Percentiles rank a stretch among this genome's conserved stretches.
Evolutionary conservation across 176 grass and related monocot species (phyloP).

Genomic region (Puccinellia tenuiflora): DNA sequence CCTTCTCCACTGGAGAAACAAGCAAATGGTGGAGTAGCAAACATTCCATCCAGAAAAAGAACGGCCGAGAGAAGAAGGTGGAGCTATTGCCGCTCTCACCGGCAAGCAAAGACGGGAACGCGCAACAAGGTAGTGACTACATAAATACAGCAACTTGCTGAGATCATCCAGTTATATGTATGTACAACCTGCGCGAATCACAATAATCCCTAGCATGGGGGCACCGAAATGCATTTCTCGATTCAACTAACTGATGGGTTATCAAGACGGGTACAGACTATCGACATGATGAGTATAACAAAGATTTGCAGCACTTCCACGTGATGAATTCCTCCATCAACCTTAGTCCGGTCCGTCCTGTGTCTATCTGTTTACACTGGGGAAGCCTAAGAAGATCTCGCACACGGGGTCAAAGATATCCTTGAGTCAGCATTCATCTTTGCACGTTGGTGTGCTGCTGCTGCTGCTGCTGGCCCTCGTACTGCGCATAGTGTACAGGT

Average conservation of each 20-base stretch:
- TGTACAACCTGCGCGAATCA: conserved; percentile 16
- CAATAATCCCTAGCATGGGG: not conserved
- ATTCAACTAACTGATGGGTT: not conserved
- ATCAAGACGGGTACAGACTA: not conserved
- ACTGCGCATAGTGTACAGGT: conserved; percentile 34
- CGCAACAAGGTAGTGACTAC: not conserved
- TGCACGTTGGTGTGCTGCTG: conserved; percentile 45
- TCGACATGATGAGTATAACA: not conserved
- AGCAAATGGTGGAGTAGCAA: too few relatives aligned
- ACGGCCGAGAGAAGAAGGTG: not conserved
- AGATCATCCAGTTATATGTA: not conserved
- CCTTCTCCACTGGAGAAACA: not conserved
- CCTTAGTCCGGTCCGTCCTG: not conserved
- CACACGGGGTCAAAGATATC: conserved; percentile 17
- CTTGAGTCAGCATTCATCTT: conserved; percentile 39
- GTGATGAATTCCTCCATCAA: not conserved
- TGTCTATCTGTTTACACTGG: conserved; percentile 21
- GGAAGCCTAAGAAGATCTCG: not conserved
- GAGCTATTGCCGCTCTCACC: not conserved
- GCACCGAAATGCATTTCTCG: not conserved
- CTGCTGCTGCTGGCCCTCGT: conserved; percentile 26
- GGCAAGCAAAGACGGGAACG: not conserved
- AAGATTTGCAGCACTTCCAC: not conserved
- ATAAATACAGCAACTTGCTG: not conserved
- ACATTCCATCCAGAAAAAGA: not conserved